A percentile compares a stretch with the other conserved stretches of the same genome.
Conservation (phyloP, 768 basidiomycete genomes). For the Phanerochaete sordida region DNA sequence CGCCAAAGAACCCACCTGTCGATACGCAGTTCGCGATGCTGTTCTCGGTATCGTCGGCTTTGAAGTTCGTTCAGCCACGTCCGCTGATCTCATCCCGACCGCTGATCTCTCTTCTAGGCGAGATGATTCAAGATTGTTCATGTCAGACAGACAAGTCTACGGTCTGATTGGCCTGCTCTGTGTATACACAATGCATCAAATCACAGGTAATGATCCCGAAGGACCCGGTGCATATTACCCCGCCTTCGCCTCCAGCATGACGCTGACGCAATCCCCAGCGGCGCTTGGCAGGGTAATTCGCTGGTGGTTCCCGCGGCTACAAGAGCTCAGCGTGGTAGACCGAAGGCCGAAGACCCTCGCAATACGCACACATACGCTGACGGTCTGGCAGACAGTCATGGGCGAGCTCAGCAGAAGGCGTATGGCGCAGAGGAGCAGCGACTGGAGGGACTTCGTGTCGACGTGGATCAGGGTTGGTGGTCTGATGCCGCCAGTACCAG, state of each 20-base stretch:
- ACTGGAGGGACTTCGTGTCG: neutral
- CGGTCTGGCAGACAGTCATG: neutral
- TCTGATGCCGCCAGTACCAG: neutral
- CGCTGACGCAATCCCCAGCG: no score
- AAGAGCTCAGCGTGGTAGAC: no score
- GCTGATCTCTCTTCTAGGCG: neutral
- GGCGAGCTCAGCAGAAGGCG: neutral
- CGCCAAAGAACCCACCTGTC: neutral
- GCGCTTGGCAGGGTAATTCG: no score
- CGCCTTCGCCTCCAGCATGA: no score
- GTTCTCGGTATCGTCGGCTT: no score
- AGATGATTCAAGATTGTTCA: neutral
- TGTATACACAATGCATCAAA: no score
- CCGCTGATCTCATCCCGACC: no score
- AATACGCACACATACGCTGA: neutral
- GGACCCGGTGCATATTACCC: no score
- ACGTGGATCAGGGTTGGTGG: neutral
- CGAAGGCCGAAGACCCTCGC: no score
- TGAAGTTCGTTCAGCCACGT: neutral
- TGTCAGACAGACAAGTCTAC: neutral
- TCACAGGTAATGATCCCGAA: no score
- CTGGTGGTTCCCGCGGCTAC: no score
- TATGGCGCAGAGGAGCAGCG: neutral
- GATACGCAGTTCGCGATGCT: neutral
- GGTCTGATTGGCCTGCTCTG: no score